Conservation (phyloP, 805 yeast species). For the Metschnikowia continentalis region DNA sequence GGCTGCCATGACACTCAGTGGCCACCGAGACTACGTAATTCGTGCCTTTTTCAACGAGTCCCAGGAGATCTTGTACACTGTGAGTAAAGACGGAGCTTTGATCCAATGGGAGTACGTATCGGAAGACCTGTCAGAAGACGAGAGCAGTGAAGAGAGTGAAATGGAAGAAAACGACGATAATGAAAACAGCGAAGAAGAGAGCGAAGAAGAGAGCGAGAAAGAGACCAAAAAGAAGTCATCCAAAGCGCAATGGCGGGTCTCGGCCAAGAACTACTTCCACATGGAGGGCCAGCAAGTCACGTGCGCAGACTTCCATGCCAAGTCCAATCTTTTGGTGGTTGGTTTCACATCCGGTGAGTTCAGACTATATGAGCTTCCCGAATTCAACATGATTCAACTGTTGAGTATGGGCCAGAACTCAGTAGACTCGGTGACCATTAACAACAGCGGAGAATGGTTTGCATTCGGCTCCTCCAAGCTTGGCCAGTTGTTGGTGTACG, state of each 20-base stretch:
- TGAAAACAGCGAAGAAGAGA: constrained; percentile 13
- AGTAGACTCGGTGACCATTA: constrained; percentile 76
- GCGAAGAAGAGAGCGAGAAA: background rate
- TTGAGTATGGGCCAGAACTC: constrained; percentile 89
- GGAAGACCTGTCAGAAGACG: constrained; percentile 40
- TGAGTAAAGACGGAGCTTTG: constrained; percentile 92
- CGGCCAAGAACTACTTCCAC: constrained; percentile 69
- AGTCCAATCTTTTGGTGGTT: constrained; percentile 68
- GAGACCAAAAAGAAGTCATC: background rate
- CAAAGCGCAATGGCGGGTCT: constrained; percentile 63
- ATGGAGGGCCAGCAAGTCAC: constrained; percentile 61
- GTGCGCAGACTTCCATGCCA: constrained; percentile 80
- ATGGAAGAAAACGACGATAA: constrained; percentile 4
- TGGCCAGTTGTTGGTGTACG: constrained; percentile 95
- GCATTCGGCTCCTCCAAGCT: constrained; percentile 87
- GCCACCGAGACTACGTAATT: constrained; percentile 86
- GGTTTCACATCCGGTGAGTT: constrained; percentile 91
- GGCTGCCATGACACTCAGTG: constrained; percentile 84
- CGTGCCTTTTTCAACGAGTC: constrained; percentile 82
- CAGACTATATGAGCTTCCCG: constrained; percentile 83
- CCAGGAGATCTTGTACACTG: constrained; percentile 87
- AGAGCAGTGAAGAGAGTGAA: constrained; percentile 32
- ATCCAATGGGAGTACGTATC: constrained; percentile 84
- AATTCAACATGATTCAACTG: constrained; percentile 75
- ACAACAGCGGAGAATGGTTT: constrained; percentile 90